A percentile compares a stretch with the other conserved stretches of the same genome.
phyloP scores from a whole-genome alignment of 257 asterid genomes.

The Catharanthus roseus region DNA sequence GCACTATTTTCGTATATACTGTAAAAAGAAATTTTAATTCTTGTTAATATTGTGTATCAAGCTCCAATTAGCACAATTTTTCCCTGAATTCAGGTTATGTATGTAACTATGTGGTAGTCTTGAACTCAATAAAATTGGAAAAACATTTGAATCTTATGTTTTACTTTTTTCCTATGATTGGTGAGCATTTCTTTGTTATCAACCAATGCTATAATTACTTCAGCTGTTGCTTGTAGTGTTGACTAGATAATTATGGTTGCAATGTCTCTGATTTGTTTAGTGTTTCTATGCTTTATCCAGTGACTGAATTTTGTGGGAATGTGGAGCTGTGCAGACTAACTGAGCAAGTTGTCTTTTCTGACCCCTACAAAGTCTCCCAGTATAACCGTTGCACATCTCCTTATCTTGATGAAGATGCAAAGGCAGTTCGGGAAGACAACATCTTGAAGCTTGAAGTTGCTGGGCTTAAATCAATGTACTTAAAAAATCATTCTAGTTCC shows the following conservation, averaged over 20 bases:
- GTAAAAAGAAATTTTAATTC: not conserved
- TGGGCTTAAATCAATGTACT: slow-evolving; percentile 80
- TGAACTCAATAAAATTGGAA: not conserved
- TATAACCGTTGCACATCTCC: slow-evolving; percentile 85
- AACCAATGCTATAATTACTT: not conserved
- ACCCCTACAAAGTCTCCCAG: slow-evolving; percentile 83
- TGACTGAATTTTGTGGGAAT: slow-evolving; percentile 86
- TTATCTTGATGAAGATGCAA: slow-evolving; percentile 80
- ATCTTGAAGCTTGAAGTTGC: slow-evolving; percentile 82
- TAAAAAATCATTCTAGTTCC: slow-evolving; percentile 2
- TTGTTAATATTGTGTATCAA: too few relatives aligned
- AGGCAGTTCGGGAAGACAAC: slow-evolving; percentile 71
- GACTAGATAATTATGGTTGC: not conserved
- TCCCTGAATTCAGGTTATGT: not conserved
- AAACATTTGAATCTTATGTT: not conserved
- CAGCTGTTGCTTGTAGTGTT: not conserved
- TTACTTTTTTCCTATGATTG: not conserved
- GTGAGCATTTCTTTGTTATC: not conserved
- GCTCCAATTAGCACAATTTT: not conserved
- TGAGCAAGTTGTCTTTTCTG: slow-evolving; percentile 91
- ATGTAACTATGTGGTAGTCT: not conserved
- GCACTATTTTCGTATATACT: not conserved
- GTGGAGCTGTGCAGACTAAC: slow-evolving; percentile 95
- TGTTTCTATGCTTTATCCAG: slow-evolving; percentile 43
- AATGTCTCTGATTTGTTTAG: slow-evolving; percentile 15